Evolutionary conservation across 441 rosid species (phyloP).

Genomic region (Eutrema salsugineum): DNA sequence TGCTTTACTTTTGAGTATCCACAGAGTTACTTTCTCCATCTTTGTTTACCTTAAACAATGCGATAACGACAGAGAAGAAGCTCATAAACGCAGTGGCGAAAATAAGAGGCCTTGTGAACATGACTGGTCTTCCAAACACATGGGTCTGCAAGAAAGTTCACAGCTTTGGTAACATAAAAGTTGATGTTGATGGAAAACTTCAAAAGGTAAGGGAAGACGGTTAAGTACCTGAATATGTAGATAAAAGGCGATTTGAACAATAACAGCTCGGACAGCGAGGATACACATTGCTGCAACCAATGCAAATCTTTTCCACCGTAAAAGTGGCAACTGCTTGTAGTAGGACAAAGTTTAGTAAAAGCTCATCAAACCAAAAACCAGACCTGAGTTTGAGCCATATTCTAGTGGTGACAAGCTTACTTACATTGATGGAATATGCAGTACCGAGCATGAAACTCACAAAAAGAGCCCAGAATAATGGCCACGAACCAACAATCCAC

Average conservation of each 20-base stretch:
- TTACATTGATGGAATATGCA: constrained; percentile 91
- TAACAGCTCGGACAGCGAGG: constrained; percentile 84
- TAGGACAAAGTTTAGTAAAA: constrained; percentile 6
- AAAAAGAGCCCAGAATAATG: constrained; percentile 91
- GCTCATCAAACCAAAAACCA: neutral
- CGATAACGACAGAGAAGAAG: constrained; percentile 95
- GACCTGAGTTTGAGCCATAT: neutral
- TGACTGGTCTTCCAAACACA: constrained; percentile 61
- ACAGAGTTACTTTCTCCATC: neutral
- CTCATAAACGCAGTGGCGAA: constrained; percentile 97
- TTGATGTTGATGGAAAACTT: neutral
- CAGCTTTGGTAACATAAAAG: neutral
- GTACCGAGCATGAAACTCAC: constrained; percentile 92
- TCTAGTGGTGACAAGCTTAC: constrained; percentile 17
- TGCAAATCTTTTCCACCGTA: constrained; percentile 97
- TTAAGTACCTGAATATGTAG: constrained; percentile 82
- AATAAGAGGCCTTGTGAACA: constrained; percentile 68
- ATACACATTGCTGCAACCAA: constrained; percentile 95
- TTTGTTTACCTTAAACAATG: constrained; percentile 78
- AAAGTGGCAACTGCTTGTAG: constrained; percentile 62
- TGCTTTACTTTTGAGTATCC: neutral
- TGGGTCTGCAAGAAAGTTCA: constrained; percentile 53
- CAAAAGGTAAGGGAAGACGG: neutral
- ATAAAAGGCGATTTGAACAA: constrained; percentile 89
- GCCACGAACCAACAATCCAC: constrained; percentile 91